These are phyloP conservation scores for Podaxis sp. DNA, from an alignment of 768 basidiomycete genomes.

Conservation along the genomic window DNA sequence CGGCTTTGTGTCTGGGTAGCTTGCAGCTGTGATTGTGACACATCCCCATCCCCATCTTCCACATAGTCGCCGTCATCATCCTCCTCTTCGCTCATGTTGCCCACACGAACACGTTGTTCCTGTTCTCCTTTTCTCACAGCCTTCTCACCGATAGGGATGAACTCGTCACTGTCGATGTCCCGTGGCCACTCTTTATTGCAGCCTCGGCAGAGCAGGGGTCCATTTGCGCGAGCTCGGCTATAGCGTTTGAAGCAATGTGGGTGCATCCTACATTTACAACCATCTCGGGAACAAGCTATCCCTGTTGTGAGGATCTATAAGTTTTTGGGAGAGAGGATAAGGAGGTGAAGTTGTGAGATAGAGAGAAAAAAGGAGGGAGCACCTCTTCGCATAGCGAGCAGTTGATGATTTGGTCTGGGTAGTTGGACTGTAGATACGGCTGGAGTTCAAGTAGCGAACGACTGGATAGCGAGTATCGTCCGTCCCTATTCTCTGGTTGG, in stretches of 20 bases:
- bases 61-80: slow-evolving; percentile 32
- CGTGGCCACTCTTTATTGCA: slow-evolving; percentile 60
- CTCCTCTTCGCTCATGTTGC: slow-evolving; percentile 36
- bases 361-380: slow-evolving; percentile 12
- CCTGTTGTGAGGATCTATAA: slow-evolving; percentile 68
- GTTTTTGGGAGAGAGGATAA: background rate
- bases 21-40: slow-evolving; percentile 18
- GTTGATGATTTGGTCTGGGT: slow-evolving; percentile 63
- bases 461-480: slow-evolving; percentile 72
- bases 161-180: slow-evolving; percentile 36
- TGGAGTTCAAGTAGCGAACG: slow-evolving; percentile 72
- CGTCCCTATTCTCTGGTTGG: slow-evolving; percentile 36
- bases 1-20: slow-evolving; percentile 2
- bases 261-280: slow-evolving; percentile 66
- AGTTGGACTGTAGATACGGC: slow-evolving; percentile 70
- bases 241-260: slow-evolving; percentile 55
- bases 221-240: slow-evolving; percentile 24
- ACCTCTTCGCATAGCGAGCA: slow-evolving; percentile 77
- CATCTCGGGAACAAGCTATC: slow-evolving; percentile 50
- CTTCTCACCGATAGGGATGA: slow-evolving; percentile 62
- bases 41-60: slow-evolving; percentile 37
- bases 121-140: slow-evolving; percentile 64
- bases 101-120: slow-evolving; percentile 28
- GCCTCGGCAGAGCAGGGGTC: slow-evolving; percentile 45
- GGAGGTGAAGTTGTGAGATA: background rate